Evolutionary conservation across 78 protist species (phyloP).

Genomic region (Cavenderia fasciculata): DNA sequence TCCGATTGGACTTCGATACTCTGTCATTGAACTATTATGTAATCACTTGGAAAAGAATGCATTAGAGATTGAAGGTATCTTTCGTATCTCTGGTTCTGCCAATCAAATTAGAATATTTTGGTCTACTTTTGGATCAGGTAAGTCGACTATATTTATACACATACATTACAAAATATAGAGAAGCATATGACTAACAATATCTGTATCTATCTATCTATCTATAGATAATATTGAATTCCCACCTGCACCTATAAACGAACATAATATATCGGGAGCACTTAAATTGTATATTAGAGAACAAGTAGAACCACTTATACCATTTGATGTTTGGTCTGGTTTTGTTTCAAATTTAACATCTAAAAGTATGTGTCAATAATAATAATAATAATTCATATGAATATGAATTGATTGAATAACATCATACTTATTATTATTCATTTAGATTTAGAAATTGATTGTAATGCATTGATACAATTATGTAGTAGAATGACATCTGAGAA

Average conservation of each 20-base stretch:
- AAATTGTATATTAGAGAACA: slow-evolving; percentile 73
- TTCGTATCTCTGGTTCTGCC: slow-evolving; percentile 48
- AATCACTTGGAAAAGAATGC: slow-evolving; percentile 32
- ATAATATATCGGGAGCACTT: slow-evolving; percentile 52
- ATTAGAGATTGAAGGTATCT: slow-evolving; percentile 25
- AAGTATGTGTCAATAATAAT: background rate
- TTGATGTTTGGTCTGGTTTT: slow-evolving; percentile 13
- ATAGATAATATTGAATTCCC: slow-evolving; percentile 44
- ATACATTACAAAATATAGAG: background rate
- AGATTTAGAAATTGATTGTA: background rate
- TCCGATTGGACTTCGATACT: slow-evolving; percentile 53
- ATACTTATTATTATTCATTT: background rate
- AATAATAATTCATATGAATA: background rate
- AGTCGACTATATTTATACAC: background rate
- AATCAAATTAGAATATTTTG: slow-evolving; percentile 52
- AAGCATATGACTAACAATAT: background rate
- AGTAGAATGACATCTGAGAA: slow-evolving; percentile 9
- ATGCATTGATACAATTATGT: background rate
- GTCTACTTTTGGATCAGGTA: slow-evolving; percentile 37
- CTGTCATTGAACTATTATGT: slow-evolving; percentile 24
- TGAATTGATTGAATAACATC: background rate
- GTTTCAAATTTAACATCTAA: slow-evolving; percentile 1
- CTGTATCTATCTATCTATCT: background rate
- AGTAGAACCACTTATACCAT: slow-evolving; percentile 31
- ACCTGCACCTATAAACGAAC: slow-evolving; percentile 9